Base-by-base conservation (phyloP, 768 basidiomycete species). In the Pleurotus citrinopileatus region DNA sequence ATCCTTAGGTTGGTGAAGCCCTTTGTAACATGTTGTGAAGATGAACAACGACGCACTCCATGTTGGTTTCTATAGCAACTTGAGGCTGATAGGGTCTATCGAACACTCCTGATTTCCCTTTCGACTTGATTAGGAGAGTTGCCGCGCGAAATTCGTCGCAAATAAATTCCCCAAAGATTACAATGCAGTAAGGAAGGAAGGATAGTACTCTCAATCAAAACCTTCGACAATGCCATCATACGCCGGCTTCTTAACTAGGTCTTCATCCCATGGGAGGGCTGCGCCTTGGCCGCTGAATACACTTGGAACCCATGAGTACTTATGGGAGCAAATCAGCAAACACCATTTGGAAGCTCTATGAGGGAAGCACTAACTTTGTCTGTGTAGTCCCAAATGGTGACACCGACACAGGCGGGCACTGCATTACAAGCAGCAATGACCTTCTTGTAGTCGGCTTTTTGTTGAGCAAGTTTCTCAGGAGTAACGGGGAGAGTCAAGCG, bases 401-500 rank as follows among this genome's bases (percentile, higher is more conserved):
- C 68, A 13, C 77, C 76, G 53, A 79, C 63, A 50, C 77, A 79
- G 0, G 63, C 64, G 1, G 64, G 42, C 5, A 76, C 69, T 28
- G 69, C 69, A 57, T 75, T 72, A 63, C 85, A 87, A 12, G 82
- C 78, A 17, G 65, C 54, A 48, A 85, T 73, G 38, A 84, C 77
- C 23, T 71, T 74, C 64, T 75, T 65, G 59, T 84, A 87, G 62
- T 87, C 83, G 55, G 67, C 70, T 60, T 77, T 69, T 61, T 86
- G 83, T 61, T 84, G 81, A 27, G 66, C 70, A 29, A 81, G 70
- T 28, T 77, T 67, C 0, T 75, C 76, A 9, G 64, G 58, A 9
- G 81, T 81, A 9, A 69, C 73, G 13, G 83, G 84, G 9, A 80
- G 68, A 4, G 72, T 73, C 73, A 84, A 83, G 46, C 84, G 74